Percentiles rank a stretch among this genome's conserved stretches.
Evolutionary conservation across 2,329 filamentous ascomycete genomes (phyloP).

Genomic region (Colletotrichum kahawae): DNA sequence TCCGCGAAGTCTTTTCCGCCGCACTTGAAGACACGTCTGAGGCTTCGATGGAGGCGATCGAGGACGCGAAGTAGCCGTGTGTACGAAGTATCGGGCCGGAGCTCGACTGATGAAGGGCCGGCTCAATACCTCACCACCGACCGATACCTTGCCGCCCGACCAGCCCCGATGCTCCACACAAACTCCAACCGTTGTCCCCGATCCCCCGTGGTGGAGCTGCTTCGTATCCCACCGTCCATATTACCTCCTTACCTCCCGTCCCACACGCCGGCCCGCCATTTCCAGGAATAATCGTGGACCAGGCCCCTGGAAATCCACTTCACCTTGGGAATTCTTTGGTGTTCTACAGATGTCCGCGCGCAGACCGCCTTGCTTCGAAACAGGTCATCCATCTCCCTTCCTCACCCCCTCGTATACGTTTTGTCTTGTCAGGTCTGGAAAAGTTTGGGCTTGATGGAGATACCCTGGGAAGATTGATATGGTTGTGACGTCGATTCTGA

Average conservation of each 20-base stretch:
- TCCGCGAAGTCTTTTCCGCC: constrained; percentile 45
- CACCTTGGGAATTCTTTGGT: not conserved
- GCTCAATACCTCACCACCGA: not conserved
- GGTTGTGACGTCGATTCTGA: not conserved
- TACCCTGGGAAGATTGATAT: not conserved
- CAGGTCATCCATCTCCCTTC: not conserved
- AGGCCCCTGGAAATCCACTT: not conserved
- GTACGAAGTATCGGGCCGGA: not conserved
- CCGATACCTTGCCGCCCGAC: not conserved
- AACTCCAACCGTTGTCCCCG: not conserved
- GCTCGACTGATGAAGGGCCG: not conserved
- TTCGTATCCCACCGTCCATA: not conserved
- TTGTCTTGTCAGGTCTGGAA: not conserved
- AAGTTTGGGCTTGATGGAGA: not conserved
- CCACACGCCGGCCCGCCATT: not conserved
- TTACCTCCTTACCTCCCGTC: not conserved
- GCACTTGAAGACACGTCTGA: not conserved
- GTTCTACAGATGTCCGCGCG: not conserved
- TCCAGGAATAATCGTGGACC: not conserved
- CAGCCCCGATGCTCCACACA: not conserved
- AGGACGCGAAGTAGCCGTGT: not conserved
- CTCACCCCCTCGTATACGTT: not conserved
- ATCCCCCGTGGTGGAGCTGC: not conserved
- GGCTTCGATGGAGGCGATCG: not conserved
- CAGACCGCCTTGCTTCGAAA: not conserved